phyloP scores from a whole-genome alignment of 73 alveolate species.

The Effrenium voratum region DNA sequence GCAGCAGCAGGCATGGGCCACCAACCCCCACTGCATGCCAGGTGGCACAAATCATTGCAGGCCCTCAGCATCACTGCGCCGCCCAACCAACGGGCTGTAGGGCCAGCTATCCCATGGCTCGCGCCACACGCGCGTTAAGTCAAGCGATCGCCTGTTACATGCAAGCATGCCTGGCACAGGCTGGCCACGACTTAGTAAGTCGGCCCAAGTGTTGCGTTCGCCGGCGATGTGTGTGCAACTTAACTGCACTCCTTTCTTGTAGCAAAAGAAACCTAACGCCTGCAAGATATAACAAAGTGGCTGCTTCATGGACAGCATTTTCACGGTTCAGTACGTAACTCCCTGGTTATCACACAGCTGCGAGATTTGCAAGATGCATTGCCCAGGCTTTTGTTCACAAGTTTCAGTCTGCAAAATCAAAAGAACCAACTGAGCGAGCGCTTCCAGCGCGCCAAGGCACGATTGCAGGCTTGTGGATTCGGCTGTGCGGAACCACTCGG shows the following conservation, averaged over 20 bases:
- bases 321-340: neutral
- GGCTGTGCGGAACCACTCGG: neutral
- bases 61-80: no score
- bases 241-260: neutral
- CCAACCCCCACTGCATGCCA: no score
- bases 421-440: neutral
- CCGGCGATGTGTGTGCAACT: neutral
- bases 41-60: no score
- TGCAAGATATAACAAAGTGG: constrained; percentile 18
- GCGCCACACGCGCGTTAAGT: no score
- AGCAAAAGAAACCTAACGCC: constrained; percentile 2
- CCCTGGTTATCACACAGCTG: constrained; percentile 28
- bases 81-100: no score
- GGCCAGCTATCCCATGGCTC: no score
- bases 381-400: neutral
- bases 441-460: constrained; percentile 26
- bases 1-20: no score
- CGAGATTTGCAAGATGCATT: neutral
- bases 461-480: neutral
- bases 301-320: neutral
- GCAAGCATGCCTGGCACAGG: no score
- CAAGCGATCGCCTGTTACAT: no score
- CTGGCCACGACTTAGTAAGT: constrained; percentile 29
- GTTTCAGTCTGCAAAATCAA: neutral
- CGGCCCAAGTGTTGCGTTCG: constrained; percentile 6